These are phyloP conservation scores for Fusarium algeriense DNA, from an alignment of 2,329 filamentous ascomycete genomes.

Conservation along the genomic window DNA sequence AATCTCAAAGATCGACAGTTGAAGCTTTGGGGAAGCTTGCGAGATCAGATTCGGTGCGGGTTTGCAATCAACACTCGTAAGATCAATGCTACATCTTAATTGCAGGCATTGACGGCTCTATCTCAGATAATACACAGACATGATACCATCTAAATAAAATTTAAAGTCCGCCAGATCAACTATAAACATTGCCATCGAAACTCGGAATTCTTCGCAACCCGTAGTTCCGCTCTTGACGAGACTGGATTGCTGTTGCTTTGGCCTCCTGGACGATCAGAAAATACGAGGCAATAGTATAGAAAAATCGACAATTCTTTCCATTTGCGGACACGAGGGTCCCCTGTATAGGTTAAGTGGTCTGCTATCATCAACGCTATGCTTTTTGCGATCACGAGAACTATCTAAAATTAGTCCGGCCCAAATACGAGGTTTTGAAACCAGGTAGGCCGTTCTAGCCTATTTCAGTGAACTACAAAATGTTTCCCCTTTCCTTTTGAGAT, in stretches of 20 bases:
- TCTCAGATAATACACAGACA: too few species aligned
- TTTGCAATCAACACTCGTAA: too few species aligned
- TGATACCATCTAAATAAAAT: too few species aligned
- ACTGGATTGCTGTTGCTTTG: background rate
- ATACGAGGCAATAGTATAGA: background rate
- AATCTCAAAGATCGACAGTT: background rate
- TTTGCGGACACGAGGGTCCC: background rate
- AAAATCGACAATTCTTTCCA: background rate
- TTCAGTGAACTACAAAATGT: background rate
- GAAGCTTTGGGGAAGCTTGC: rapidly evolving
- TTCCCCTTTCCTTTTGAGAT: background rate
- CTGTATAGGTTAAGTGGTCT: background rate
- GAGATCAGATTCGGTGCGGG: rapidly evolving
- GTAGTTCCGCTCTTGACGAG: too few species aligned
- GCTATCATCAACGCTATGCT: background rate
- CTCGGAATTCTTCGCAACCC: too few species aligned
- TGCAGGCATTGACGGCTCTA: too few species aligned
- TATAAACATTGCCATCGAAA: too few species aligned
- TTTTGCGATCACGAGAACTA: background rate
- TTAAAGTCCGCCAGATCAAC: too few species aligned
- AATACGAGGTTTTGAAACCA: conserved; percentile 12
- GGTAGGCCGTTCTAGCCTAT: background rate
- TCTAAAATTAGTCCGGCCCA: background rate
- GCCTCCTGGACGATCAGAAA: background rate
- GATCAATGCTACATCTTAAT: rapidly evolving